A percentile compares a stretch with the other conserved stretches of the same genome.
phyloP scores from a whole-genome alignment of 2,329 filamentous ascomycete species.

The Aulographum hederae region DNA sequence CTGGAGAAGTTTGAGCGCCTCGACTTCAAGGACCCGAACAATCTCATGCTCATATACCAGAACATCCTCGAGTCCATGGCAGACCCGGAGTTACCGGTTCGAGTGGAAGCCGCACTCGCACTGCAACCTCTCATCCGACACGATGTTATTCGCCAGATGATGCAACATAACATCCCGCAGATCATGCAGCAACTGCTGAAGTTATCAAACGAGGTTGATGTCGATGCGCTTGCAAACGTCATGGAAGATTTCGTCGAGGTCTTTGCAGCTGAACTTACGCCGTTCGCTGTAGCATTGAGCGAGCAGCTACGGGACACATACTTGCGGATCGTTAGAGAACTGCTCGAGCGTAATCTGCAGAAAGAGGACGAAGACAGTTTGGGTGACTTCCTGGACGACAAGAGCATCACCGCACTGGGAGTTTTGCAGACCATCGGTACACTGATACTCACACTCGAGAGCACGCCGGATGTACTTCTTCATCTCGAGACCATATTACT shows the following conservation, averaged over 20 bases:
- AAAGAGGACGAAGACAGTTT: conserved; percentile 62
- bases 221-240: conserved; percentile 90
- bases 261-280: conserved; percentile 90
- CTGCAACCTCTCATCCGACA: conserved; percentile 91
- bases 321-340: conserved; percentile 75
- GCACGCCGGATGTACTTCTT: conserved; percentile 83
- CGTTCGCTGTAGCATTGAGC: conserved; percentile 88
- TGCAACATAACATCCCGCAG: conserved; percentile 95
- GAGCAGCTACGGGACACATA: conserved; percentile 95
- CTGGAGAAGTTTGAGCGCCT: conserved; percentile 96
- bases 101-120: conserved; percentile 84
- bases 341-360: conserved; percentile 67
- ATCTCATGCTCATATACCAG: conserved; percentile 87
- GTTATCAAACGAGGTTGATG: conserved; percentile 92
- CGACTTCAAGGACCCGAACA: conserved; percentile 91
- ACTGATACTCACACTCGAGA: conserved; percentile 88
- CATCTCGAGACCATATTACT: conserved; percentile 93
- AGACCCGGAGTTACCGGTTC: conserved; percentile 78
- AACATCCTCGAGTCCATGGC: conserved; percentile 97
- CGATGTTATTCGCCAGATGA: conserved; percentile 80
- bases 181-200: conserved; percentile 99
- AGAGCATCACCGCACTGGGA: conserved; percentile 92
- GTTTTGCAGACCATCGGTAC: conserved; percentile 96
- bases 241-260: conserved; percentile 99
- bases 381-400: conserved; percentile 89